Base-by-base conservation (phyloP, 2,329 filamentous ascomycete species). In the Monilinia polystroma region DNA sequence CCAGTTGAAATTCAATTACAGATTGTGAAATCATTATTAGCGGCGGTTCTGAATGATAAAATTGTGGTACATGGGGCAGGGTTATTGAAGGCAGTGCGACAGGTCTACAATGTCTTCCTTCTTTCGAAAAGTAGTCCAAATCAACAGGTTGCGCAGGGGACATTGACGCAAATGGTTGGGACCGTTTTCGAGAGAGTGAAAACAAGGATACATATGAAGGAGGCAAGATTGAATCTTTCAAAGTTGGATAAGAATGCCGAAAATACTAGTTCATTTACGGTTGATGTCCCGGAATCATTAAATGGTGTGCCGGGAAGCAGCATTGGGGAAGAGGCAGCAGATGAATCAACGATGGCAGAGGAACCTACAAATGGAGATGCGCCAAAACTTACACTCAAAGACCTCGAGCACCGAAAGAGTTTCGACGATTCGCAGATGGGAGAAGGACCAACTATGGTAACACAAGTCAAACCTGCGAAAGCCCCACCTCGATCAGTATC, bases 41-140 rank as follows among this genome's bases (percentile, higher is more conserved):
- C 95, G 18, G 96, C 96, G 18, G 95, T 99, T 18, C 82, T 99
- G 71, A 98, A 98, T 76, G 95, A 99, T 81, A 99, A 98, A 81
- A 97, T 98, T 71, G 93, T 99, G 54, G 96, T 99, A 2, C 95
- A 99, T 77, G 95, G 95, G 68, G 94, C 95, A 49, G 96, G 95
- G 70, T 84, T 99, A 69, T 84, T 99, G 71, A 99, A 99, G 81
- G 94, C 95, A 65, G 93, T 99, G 71, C 90, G 95, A 73, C 92
- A 98, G 79, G 96, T 97, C 67, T 99, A 99, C 83, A 99, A 99
- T 81, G 96, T 99, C 73, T 99, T 99, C 78, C 84, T 99, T 68
- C 87, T 98, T 62, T 98, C 94, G 72, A 93, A 95, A 76, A 97
- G 90, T 70, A 96, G 90, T 70, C 87, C 92, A 66, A 99, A 98